Evolutionary conservation across 2,329 filamentous ascomycete genomes (phyloP), one percentile per base, ranked within the genome.

Genomic region (Hypoxylon sp.): DNA sequence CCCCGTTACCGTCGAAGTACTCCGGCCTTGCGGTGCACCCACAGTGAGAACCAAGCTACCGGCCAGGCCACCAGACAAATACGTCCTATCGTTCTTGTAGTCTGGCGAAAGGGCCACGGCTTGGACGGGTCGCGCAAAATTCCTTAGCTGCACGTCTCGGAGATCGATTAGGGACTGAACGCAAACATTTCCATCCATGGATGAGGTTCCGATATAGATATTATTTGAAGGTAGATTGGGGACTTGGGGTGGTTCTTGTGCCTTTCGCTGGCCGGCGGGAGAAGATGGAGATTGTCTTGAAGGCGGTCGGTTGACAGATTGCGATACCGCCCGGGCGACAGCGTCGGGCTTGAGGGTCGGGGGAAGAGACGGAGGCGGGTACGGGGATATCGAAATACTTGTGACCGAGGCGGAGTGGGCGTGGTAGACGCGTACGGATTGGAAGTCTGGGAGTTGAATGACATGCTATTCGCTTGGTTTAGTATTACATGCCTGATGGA

Each of bases 171-270:
- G 80, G 1, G 93, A 97, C 61, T 93, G 90, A 0, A 99, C 87
- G 72, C 95, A 98, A 13, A 99, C 92, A 74, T 97, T 94, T 17
- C 95, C 96, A 76, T 99, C 95, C 74, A 97, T 92, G 0, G 95
- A 98, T 0, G 95, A 93, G 1, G 94, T 97, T 1, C 91, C 94
- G 69, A 99, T 91, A 76, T 95, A 92, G 41, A 99, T 97, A 56
- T 94, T 90, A 72, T 97, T 98, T 1, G 92, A 94, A 0, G 93
- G 91, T 0, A 85, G 92, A 62, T 89, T 88, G 0, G 91, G 88
- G 1, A 97, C 81, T 0, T 84, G 80, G 0, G 81, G 77, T 0
- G 80, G 77, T 65, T 90, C 84, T 41, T 71, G 71, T 7, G 53
- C 15, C 59, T 64, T 70, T 20, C 68, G 69, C 28, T 71, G 68